Evolutionary conservation across 345 rosid species (phyloP).

Genomic region (Iberis pinnata): DNA sequence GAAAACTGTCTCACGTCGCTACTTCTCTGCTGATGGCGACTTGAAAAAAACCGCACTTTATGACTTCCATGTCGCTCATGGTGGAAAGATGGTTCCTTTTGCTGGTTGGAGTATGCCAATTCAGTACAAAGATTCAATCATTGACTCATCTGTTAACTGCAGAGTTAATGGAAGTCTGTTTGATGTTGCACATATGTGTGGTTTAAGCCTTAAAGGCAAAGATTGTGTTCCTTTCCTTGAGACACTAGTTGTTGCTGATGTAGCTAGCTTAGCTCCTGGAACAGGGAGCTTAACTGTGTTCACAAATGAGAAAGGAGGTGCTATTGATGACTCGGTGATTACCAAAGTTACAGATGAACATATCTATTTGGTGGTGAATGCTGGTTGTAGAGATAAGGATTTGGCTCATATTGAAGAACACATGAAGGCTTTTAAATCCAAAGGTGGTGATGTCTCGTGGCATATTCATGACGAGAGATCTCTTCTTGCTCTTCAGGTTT

Average conservation of each 20-base stretch:
- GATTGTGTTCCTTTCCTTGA: slow-evolving; percentile 81
- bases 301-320: slow-evolving; percentile 92
- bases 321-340: slow-evolving; percentile 93
- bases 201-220: slow-evolving; percentile 92
- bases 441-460: slow-evolving; percentile 96
- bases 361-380: slow-evolving; percentile 92
- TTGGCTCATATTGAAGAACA: slow-evolving; percentile 94
- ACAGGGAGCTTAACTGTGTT: slow-evolving; percentile 87
- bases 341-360: slow-evolving; percentile 76
- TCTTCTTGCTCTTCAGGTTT: slow-evolving; percentile 94
- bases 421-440: slow-evolving; percentile 83
- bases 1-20: slow-evolving; percentile 55
- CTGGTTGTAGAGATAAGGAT: slow-evolving; percentile 98
- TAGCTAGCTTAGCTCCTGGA: slow-evolving; percentile 76
- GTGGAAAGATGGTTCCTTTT: slow-evolving; percentile 97
- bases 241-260: slow-evolving; percentile 91
- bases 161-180: slow-evolving; percentile 83
- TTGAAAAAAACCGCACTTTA: slow-evolving; percentile 85
- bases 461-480: slow-evolving; percentile 97
- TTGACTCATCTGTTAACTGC: slow-evolving; percentile 92
- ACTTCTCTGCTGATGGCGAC: slow-evolving; percentile 68
- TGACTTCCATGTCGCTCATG: slow-evolving; percentile 73
- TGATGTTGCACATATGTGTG: slow-evolving; percentile 97
- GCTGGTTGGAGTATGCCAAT: slow-evolving; percentile 99
- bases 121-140: slow-evolving; percentile 94